Percentiles rank a stretch among this genome's conserved stretches.
Evolutionary conservation across 2,329 filamentous ascomycete species (phyloP).

Genomic region (Claviceps digitariae): DNA sequence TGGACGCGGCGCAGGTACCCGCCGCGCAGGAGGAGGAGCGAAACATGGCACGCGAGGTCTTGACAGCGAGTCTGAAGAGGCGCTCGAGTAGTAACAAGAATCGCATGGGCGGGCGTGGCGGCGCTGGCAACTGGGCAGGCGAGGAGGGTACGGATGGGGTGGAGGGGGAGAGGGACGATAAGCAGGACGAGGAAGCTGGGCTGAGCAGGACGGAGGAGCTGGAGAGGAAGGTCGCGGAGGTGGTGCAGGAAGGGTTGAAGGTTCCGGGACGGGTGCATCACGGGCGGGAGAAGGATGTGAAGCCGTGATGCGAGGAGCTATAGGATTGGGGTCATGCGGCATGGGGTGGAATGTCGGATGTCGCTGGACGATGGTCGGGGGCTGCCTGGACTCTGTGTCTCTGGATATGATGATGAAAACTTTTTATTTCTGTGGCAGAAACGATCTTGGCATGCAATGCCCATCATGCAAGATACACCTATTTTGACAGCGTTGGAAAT

Average conservation of each 20-base stretch:
- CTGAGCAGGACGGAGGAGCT: constrained; percentile 24
- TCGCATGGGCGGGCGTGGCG: constrained; percentile 33
- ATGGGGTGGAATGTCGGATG: background rate
- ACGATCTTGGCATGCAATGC: too few species aligned
- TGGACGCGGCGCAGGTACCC: constrained; percentile 23
- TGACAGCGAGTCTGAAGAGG: constrained; percentile 19
- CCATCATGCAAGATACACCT: too few species aligned
- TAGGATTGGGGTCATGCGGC: too few species aligned
- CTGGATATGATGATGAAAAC: too few species aligned
- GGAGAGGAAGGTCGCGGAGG: constrained; percentile 28
- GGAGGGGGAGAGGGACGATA: background rate
- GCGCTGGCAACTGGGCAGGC: constrained; percentile 40
- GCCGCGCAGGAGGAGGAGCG: constrained; percentile 20
- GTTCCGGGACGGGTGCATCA: constrained; percentile 33
- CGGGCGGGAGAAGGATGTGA: constrained; percentile 8
- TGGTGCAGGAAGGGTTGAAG: constrained; percentile 33
- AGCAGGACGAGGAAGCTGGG: too few species aligned
- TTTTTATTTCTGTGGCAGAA: too few species aligned
- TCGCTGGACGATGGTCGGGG: background rate
- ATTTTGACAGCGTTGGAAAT: too few species aligned
- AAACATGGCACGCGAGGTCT: constrained; percentile 19
- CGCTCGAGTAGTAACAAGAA: constrained; percentile 3
- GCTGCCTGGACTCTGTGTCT: background rate
- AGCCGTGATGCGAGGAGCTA: background rate
- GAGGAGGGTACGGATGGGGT: constrained; percentile 15